Percentiles rank a stretch among this genome's conserved stretches.
Evolutionary conservation across 2,329 filamentous ascomycete species (phyloP).

Genomic region (Colletotrichum sp.): DNA sequence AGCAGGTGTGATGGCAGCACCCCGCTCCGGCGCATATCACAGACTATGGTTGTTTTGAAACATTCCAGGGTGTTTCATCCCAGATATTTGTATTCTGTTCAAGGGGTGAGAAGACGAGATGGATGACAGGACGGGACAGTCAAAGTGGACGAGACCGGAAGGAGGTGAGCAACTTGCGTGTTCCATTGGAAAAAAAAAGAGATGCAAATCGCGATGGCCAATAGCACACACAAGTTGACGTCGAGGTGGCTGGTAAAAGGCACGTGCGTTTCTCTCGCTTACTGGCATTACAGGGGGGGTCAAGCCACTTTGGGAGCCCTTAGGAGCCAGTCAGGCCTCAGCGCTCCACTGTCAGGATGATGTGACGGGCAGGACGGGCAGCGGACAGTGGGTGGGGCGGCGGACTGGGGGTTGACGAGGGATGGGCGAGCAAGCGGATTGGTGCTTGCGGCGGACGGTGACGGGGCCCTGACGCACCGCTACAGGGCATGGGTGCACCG

Average conservation of each 20-base stretch:
- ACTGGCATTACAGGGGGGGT: background rate
- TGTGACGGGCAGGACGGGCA: conserved; percentile 16
- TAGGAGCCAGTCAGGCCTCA: background rate
- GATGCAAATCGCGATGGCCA: background rate
- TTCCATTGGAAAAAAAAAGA: background rate
- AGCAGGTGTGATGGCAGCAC: background rate
- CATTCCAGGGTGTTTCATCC: conserved; percentile 18
- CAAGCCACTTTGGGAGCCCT: conserved; percentile 8
- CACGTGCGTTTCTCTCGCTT: conserved; percentile 1
- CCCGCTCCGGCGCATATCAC: background rate
- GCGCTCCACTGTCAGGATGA: conserved; percentile 15
- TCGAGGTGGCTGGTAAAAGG: conserved; percentile 17
- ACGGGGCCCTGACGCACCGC: background rate
- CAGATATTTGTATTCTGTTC: background rate
- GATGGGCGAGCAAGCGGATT: background rate
- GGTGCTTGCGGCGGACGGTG: background rate
- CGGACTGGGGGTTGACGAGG: background rate
- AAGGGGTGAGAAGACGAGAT: background rate
- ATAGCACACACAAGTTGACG: background rate
- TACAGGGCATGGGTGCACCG: background rate
- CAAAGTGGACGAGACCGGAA: background rate
- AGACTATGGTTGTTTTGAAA: conserved; percentile 16
- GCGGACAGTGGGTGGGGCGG: background rate
- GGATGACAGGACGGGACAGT: background rate
- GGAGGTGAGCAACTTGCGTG: background rate